Evolutionary conservation across 441 rosid species (phyloP).

Genomic region (Adansonia gregorii): DNA sequence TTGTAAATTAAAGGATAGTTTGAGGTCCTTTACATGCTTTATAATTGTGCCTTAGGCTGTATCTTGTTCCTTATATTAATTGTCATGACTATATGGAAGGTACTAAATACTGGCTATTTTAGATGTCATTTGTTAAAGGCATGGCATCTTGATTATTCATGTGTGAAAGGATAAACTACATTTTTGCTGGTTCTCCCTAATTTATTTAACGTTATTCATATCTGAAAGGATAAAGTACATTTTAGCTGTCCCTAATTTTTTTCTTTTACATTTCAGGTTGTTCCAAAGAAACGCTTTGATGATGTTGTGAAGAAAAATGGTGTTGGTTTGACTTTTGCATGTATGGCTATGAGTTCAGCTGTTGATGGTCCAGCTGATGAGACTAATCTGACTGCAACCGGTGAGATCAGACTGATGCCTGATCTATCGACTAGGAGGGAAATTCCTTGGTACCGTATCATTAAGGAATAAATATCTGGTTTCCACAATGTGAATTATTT

Average conservation of each 20-base stretch:
- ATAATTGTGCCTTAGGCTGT: conserved; percentile 5
- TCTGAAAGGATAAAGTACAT: background rate
- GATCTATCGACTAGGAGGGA: conserved; percentile 67
- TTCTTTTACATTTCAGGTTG: conserved; percentile 51
- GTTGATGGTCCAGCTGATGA: conserved; percentile 78
- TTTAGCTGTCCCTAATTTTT: conserved; percentile 6
- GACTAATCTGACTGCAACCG: conserved; percentile 69
- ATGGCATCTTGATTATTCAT: background rate
- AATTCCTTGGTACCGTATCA: conserved; percentile 73
- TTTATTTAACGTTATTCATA: conserved; percentile 20
- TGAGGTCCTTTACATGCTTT: background rate
- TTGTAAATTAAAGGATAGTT: background rate
- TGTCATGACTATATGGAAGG: background rate
- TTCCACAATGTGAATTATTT: conserved; percentile 3
- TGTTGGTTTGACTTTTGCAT: conserved; percentile 75
- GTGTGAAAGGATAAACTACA: background rate
- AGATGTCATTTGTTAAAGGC: background rate
- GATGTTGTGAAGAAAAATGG: conserved; percentile 69
- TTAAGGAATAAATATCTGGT: conserved; percentile 14
- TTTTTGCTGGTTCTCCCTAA: background rate
- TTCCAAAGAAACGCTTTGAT: conserved; percentile 74
- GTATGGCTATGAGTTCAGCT: conserved; percentile 82
- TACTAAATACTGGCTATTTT: background rate
- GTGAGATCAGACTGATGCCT: conserved; percentile 90
- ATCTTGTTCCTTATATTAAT: background rate